Evolutionary conservation across 257 asterid species (phyloP).

Genomic region (Coffea eugenioides): DNA sequence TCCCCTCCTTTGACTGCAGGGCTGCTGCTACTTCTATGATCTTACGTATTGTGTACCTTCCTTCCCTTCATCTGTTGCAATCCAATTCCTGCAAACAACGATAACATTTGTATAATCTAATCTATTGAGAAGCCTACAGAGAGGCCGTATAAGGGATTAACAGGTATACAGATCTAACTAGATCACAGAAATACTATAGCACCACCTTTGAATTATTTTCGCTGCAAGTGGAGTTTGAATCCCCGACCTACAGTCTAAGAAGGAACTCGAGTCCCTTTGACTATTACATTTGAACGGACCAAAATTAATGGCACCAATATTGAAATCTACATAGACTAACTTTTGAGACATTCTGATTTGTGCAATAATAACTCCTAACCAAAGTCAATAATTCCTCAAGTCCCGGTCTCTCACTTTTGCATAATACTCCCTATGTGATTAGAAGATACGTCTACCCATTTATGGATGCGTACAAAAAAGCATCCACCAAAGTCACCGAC

Average conservation of each 20-base stretch:
- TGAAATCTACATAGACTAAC: neutral
- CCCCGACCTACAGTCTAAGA: too few species aligned
- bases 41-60: neutral
- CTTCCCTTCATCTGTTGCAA: too few species aligned
- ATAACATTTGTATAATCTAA: too few species aligned
- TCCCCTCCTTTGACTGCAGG: neutral
- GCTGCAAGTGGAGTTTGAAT: too few species aligned
- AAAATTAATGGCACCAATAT: neutral
- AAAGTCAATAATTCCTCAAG: neutral
- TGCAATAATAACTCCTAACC: neutral
- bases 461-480: neutral
- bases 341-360: too few species aligned
- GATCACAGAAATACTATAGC: too few species aligned
- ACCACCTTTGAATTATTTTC: too few species aligned
- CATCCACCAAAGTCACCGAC: neutral
- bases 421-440: neutral
- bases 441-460: neutral
- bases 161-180: too few species aligned
- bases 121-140: too few species aligned
- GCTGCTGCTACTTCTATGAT: neutral
- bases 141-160: too few species aligned
- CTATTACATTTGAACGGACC: neutral
- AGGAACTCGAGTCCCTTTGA: too few species aligned
- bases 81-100: neutral
- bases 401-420: neutral